A percentile compares a stretch with the other conserved stretches of the same genome.
Conservation (phyloP, 83 land plant genomes). For the Diphasiastrum complanatum region DNA sequence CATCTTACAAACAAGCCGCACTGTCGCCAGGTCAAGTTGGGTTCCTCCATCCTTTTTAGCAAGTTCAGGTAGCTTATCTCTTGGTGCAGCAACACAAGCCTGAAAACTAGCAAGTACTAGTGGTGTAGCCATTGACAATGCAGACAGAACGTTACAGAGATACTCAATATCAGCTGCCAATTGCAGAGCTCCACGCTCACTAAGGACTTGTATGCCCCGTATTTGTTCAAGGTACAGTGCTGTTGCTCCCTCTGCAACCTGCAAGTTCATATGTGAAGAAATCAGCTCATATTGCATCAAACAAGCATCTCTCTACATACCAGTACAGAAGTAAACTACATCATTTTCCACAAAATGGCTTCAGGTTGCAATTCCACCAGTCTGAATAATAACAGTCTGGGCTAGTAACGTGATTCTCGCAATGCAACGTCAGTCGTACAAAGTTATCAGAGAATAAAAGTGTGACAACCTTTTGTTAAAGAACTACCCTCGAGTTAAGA, state of each 20-base stretch:
- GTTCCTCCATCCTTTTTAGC: constrained; percentile 51
- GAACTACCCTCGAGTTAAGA: too few relatives aligned
- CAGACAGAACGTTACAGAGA: constrained; percentile 86
- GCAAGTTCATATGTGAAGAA: background rate
- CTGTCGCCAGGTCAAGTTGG: constrained; percentile 73
- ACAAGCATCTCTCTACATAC: background rate
- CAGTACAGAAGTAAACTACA: too few relatives aligned
- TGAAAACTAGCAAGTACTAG: constrained; percentile 77
- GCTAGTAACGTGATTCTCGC: too few relatives aligned
- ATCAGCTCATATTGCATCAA: background rate
- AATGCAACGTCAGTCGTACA: too few relatives aligned
- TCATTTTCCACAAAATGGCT: too few relatives aligned
- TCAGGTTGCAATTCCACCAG: too few relatives aligned
- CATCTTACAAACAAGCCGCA: constrained; percentile 85
- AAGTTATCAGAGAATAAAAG: too few relatives aligned
- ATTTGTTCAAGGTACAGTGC: constrained; percentile 84
- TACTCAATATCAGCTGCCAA: constrained; percentile 91
- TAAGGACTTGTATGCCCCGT: constrained; percentile 80
- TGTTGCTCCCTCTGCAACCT: constrained; percentile 98
- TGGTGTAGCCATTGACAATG: constrained; percentile 86
- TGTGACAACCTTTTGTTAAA: too few relatives aligned
- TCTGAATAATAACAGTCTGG: too few relatives aligned
- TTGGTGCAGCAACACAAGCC: constrained; percentile 60
- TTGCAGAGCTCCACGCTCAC: constrained; percentile 93
- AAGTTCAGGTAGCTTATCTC: constrained; percentile 62